Base-by-base conservation (phyloP, 2,329 filamentous ascomycete species). In the Sclerotinia borealis region DNA sequence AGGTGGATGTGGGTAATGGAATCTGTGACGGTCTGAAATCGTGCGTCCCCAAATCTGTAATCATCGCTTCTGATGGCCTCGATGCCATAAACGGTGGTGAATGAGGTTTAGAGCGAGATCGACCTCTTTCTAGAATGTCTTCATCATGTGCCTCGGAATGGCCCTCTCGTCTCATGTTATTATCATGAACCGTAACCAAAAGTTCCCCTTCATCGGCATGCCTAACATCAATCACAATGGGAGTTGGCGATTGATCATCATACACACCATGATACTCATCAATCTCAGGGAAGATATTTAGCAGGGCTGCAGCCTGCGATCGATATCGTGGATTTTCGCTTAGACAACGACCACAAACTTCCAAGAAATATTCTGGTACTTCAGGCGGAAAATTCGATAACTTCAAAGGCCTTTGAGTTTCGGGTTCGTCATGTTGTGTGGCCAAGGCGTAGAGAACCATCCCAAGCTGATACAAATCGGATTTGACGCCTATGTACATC, bases 401-500 rank as follows among this genome's bases (percentile, higher is more conserved):
- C 27, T 78, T 79, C 65, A 96, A 77, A 0, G 93, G 93, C 25
- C 91, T 83, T 65, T 90, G 87, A 25, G 85, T 82, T 74, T 98
- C 95, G 1, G 95, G 95, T 72, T 98, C 93, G 71, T 98, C 93
- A 63, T 93, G 85, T 68, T 93, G 85, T 72, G 89, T 89, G 1
- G 92, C 93, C 51, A 99, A 79, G 27, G 91, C 92, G 92, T 93
- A 99, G 3, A 99, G 79, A 2, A 96, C 72, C 95, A 99, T 99
- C 6, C 95, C 95, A 6, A 98, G 83, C 76, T 99, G 95, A 72
- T 90, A 99, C 1, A 99, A 80, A 76, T 99, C 95, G 0, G 93
- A 96, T 77, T 99, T 99, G 74, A 97, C 92, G 15, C 95, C 93
- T 73, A 99, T 98, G 73, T 96, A 97, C 88, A 98, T 96, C 51